Base-by-base conservation (phyloP, 2,329 filamentous ascomycete genomes). In the Ophiocordyceps camponoti-rufipedis region DNA sequence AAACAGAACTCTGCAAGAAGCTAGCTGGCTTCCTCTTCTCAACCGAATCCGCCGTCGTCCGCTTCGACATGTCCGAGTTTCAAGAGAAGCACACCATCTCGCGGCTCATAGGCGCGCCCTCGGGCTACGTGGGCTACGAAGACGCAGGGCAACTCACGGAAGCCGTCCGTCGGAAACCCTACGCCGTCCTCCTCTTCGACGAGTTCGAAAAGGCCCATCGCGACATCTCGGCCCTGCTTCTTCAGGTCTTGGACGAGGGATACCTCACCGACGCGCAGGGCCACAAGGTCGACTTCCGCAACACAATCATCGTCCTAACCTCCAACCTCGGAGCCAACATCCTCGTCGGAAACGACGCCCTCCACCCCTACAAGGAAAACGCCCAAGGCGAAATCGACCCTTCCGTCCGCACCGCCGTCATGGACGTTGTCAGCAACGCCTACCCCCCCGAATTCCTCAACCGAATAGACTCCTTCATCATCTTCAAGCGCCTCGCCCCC, bases 191-290 rank as follows among this genome's bases (percentile, higher is more conserved):
- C 2, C 77, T 98, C 9, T 98, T 98, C 55, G 91, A 98, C 55
- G 91, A 98, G 64, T 86, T 96, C n/a, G 91, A 98, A 66, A 98
- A 98, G 71, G 89, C 91, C 1, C 91, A 91, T 50, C 98, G 98
- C 68, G 91, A 98, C 66, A 78, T 98, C 1, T 71, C 98, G 41
- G 98, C 91, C 1, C 91, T 98, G 14, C 78, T 98, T 33, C 77
- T 98, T 14, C 91, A 98, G 64, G 85, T 98, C 57, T 96, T 98
- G 87, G 91, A 98, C 57, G 91, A 98, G 57, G 91, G 91, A 28
- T 87, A 91, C 56, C 96, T 98, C 63, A 98, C 91, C 13, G 91
- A 98, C 58, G 91, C 91, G 42, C 93, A 96, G 75, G 91, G 91
- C 59, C 80, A 91, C 61, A 73, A 95, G 44, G 80, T 98, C 46